phyloP scores from a whole-genome alignment of 768 basidiomycete genomes.

The Xanthoconium purpureum region DNA sequence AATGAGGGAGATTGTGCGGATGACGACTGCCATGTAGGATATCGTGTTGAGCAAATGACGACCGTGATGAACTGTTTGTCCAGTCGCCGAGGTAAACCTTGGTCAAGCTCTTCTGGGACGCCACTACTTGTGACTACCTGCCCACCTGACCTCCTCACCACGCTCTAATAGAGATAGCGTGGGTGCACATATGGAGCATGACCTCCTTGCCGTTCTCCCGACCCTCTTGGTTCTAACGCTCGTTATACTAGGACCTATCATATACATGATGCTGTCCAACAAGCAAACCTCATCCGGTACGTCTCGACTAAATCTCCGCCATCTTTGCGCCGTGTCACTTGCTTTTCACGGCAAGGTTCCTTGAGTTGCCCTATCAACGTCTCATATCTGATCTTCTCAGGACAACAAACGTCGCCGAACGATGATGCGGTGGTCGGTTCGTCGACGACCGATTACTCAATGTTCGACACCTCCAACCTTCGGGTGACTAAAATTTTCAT shows the following conservation, averaged over 20 bases:
- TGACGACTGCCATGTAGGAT: background rate
- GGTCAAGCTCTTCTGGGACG: background rate
- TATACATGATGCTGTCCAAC: constrained; percentile 15
- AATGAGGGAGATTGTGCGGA: constrained; percentile 23
- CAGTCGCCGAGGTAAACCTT: background rate
- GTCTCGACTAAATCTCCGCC: constrained; percentile 2
- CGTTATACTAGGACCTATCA: constrained; percentile 10
- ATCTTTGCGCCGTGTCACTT: background rate
- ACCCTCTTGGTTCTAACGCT: constrained; percentile 9
- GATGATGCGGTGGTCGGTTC: background rate
- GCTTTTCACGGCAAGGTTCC: background rate
- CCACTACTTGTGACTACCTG: background rate
- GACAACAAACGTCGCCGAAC: background rate
- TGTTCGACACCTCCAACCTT: constrained; percentile 33
- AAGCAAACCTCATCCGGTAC: constrained; percentile 9
- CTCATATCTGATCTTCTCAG: constrained; percentile 17
- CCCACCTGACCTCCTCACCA: background rate
- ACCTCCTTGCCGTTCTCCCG: constrained; percentile 5
- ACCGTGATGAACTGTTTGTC: background rate
- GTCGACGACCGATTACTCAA: constrained; percentile 7
- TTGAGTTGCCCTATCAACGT: background rate
- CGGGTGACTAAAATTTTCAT: constrained; percentile 56
- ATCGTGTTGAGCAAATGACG: background rate
- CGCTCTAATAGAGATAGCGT: background rate
- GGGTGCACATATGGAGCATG: constrained; percentile 1